Conservation (phyloP, 108 stramenopile species). For the Cylindrotheca fusiformis region DNA sequence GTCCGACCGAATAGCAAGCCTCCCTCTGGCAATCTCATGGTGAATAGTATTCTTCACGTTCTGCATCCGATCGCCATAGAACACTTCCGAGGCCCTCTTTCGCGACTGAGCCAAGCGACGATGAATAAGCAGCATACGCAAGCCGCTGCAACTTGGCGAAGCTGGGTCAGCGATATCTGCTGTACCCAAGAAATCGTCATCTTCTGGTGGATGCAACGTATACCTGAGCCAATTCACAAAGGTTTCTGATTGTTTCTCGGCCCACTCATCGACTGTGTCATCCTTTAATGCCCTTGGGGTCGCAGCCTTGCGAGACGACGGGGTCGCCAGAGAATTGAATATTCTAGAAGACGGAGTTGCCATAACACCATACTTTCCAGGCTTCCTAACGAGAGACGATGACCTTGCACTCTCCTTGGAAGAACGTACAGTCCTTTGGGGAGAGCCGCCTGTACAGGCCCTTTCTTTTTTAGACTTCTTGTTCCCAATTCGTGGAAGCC, state of each 20-base stretch:
- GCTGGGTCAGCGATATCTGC: neutral
- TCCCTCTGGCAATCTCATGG: slow-evolving; percentile 65
- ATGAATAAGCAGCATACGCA: slow-evolving; percentile 38
- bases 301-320: too few relatives aligned
- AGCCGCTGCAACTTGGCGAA: slow-evolving; percentile 7
- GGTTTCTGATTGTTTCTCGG: slow-evolving; percentile 65
- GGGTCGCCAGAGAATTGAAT: too few relatives aligned
- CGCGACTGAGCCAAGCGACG: slow-evolving; percentile 39
- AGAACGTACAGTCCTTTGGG: too few relatives aligned
- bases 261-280: slow-evolving; percentile 47
- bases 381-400: neutral
- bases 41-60: slow-evolving; percentile 39
- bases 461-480: too few relatives aligned
- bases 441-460: too few relatives aligned
- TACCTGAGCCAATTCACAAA: slow-evolving; percentile 86
- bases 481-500: too few relatives aligned
- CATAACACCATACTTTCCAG: neutral
- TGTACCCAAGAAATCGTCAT: slow-evolving; percentile 12
- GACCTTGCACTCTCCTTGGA: too few relatives aligned
- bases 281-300: too few relatives aligned
- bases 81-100: slow-evolving; percentile 36
- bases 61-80: slow-evolving; percentile 41
- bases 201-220: slow-evolving; percentile 58
- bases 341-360: too few relatives aligned
- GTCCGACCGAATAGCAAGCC: slow-evolving; percentile 74